Base-by-base conservation (phyloP, 1,284 basidiomycete species). In the Porodaedalea pini region DNA sequence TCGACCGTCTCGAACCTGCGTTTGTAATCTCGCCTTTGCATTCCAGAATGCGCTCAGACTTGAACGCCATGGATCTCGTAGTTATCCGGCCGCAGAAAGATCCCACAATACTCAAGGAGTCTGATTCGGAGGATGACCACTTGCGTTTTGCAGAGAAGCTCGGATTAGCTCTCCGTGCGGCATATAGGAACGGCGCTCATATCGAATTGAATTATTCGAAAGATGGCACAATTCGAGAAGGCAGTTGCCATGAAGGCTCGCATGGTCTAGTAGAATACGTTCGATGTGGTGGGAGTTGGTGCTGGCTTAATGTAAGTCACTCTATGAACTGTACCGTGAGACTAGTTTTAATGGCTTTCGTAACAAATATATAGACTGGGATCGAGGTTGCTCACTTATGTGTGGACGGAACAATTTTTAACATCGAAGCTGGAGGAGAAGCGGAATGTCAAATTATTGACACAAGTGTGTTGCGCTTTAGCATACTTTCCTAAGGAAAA, bases 221-320 rank as follows among this genome's bases (percentile, higher is more conserved):
- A 11, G 71, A 78, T 17, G 85, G 85, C 1, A 31, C 61, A 21
- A 36, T 56, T 11, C 31, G 25, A 19, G 51, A 51, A 34, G 29
- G 17, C 4, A 19, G 11, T 15, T 19, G 11, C n/a, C 2, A 29
- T 34, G 66, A 76, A 11, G 54, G 52, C 23, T 23, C 54, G 13
- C 59, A 65, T 44, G 66, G 78, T 19, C 68, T 68, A 0, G 61
- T 67, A 2, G 71, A 72, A 23, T 91, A 92, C 63, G 79, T 88
- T 57, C 79, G 94, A 21, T 90, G 86, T 62, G 78, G 78, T 4
- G 86, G 45, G 17, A 31, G 45, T n/a, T 47, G 45, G 45, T 27
- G 85, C 3, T 96, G 93, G 84, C 82, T 31, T 31, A 86, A 60
- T 98, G 94, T 94, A 74, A 74, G 43, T 92, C 92, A 21, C 89